Evolutionary conservation across 139 green algal genomes (phyloP), one percentile per base, ranked within the genome.

Genomic region (Volvox reticuliferus): DNA sequence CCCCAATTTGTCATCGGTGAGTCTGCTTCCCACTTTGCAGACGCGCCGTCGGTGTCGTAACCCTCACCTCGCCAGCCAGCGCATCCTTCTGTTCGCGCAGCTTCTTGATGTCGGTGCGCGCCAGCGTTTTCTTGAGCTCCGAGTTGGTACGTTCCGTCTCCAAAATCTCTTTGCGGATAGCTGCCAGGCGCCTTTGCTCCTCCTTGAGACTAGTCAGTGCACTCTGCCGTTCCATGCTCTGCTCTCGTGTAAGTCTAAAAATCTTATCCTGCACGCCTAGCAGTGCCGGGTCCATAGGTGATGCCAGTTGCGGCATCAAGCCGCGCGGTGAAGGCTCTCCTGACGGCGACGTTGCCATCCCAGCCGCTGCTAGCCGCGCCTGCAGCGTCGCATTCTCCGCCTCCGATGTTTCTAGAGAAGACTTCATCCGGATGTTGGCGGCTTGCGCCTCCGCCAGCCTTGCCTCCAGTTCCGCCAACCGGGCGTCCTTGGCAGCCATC

Each of bases 221-320:
- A 32, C 35, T 22, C 86, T 82, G 73, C 65, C 86, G 73, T 76
- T 90, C 86, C 21, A 32, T 12, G 9, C 28, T 20, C 75, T 90
- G 86, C 73, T 90, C 86, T 14, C 86, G 73, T 1, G 86, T 90
- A 3, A 90, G 86, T 61, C 76, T 84, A 22, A 90, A 85, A 19
- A 90, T 90, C 61, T 90, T 90, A 30, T 90, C 86, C 86, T 90
- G 86, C 50, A 90, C 86, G 33, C 86, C 86, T 36, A 90, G 73
- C 86, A 90, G 75, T 24, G 86, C 86, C 30, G 86, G 86, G 75
- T 90, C 86, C 17, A 71, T n/a, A 35, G 71, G 75, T 30, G 33
- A 55, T 1, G 33, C 30, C 13, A 30, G 32, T 61, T 24, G 65
- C 65, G 65, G 65, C 65, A 55, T 55, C 67, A 28, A 12, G 71